Base-by-base conservation (phyloP, 495 filamentous ascomycete genomes). In the Talaromyces adpressus region DNA sequence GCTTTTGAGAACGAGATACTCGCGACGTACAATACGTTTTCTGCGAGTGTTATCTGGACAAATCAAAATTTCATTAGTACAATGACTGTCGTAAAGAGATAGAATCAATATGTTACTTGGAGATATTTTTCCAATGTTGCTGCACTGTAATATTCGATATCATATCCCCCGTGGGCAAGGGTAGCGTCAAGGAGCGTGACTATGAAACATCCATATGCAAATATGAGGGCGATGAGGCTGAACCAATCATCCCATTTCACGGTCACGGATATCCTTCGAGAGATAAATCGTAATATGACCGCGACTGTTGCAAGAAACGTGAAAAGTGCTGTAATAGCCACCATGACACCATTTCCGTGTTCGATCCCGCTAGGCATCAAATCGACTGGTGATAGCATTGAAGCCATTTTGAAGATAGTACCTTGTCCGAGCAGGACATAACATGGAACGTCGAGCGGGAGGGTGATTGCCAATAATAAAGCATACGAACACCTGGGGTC, bases 1-100 rank as follows among this genome's bases (percentile, higher is more conserved):
- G 65, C 30, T 36, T 74, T 76, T 14, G 69, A 73, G 30, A 70
- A 59, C 36, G 66, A 64, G 25, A 30, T 29, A 30, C 54, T 57
- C 54, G 54, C 54, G 23, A 63, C 70, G 69, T 70, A 73, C 61
- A 73, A 62, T 30, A 75, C 47, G 69, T 71, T 70, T 34, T 70
- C 71, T 16, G 67, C 59, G 59, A 66, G 73, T 34, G 73, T 67
- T 61, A 69, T 67, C 70, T 72, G 47, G 47, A 51, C n/a, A 51
- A 51, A 51, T 51, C 47, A 51, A 51, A 51, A 51, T 51, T 51
- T 51, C 47, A 51, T 51, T 47, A 47, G 41, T 47, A 47, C 41
- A n/a, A 47, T 51, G 47, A 51, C 47, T 51, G 47, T 51, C 18
- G 47, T 51, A 51, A 51, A 51, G 47, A 51, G 47, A 51, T 51